Percentiles rank a stretch among this genome's conserved stretches.
phyloP scores from a whole-genome alignment of 1,284 basidiomycete species.

The Sanghuangporus baumii region DNA sequence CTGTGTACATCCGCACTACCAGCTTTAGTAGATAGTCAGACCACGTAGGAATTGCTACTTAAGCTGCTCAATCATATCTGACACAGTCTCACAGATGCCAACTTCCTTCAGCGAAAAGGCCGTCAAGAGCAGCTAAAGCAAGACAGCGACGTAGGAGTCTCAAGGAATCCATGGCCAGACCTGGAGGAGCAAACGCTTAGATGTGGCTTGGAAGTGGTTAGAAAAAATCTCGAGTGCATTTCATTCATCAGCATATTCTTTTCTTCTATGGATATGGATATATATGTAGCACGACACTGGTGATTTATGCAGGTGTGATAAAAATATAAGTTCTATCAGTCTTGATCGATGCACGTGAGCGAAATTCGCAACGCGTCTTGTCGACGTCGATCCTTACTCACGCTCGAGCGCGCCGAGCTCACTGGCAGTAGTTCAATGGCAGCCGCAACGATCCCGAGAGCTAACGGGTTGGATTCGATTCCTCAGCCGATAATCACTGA shows the following conservation, averaged over 20 bases:
- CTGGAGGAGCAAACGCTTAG: neutral
- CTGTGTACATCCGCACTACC: slow-evolving; percentile 48
- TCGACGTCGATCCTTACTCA: neutral
- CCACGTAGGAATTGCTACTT: neutral
- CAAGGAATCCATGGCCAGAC: slow-evolving; percentile 22
- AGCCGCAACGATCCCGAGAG: neutral
- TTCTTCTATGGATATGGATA: too few relatives aligned
- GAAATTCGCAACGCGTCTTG: neutral
- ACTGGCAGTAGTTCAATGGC: neutral
- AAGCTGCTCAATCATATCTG: neutral
- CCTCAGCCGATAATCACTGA: neutral
- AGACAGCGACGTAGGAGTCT: slow-evolving; percentile 44
- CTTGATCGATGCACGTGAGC: too few relatives aligned
- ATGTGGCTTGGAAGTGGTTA: neutral
- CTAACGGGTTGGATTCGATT: neutral
- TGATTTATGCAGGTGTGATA: too few relatives aligned
- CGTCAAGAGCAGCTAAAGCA: slow-evolving; percentile 54
- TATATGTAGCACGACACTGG: too few relatives aligned
- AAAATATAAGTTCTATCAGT: neutral
- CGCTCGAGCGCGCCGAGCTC: neutral
- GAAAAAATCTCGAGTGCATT: too few relatives aligned
- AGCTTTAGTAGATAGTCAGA: slow-evolving; percentile 30
- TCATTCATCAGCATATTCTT: too few relatives aligned
- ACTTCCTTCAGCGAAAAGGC: slow-evolving; percentile 41
- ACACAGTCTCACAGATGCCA: slow-evolving; percentile 43